These are phyloP conservation scores for Cryptococcus wingfieldii DNA, from an alignment of 1,284 basidiomycete species.

Conservation along the genomic window DNA sequence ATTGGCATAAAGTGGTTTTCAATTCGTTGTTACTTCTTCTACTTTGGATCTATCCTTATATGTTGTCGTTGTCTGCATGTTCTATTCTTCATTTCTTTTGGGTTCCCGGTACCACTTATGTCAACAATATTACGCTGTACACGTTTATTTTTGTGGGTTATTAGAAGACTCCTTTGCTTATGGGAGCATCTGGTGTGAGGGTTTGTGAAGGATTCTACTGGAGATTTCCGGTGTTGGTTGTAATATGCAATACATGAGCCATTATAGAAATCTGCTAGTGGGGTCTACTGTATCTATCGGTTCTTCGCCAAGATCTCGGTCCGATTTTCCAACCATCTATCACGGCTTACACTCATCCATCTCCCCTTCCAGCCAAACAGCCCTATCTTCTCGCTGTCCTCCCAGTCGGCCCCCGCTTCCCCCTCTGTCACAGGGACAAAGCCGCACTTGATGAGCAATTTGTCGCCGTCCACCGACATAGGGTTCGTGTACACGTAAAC, in stretches of 20 bases:
- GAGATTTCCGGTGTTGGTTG: too few relatives aligned
- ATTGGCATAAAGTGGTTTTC: background rate
- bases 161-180: too few relatives aligned
- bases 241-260: background rate
- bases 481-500: conserved; percentile 55
- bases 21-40: too few relatives aligned
- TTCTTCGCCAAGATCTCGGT: conserved; percentile 6
- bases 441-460: conserved; percentile 53
- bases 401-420: background rate
- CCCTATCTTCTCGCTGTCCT: conserved; percentile 7
- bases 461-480: conserved; percentile 50
- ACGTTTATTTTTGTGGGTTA: too few relatives aligned
- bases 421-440: conserved; percentile 47
- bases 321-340: conserved; percentile 5
- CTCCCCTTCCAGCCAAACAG: conserved; percentile 13
- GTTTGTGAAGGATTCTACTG: too few relatives aligned
- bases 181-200: too few relatives aligned
- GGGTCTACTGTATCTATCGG: background rate
- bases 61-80: too few relatives aligned
- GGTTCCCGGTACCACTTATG: too few relatives aligned
- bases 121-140: too few relatives aligned
- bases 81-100: too few relatives aligned
- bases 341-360: conserved; percentile 16
- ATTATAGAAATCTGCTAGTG: background rate
- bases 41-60: too few relatives aligned